Evolutionary conservation across 805 yeast genomes (phyloP), one percentile per base, ranked within the genome.

Genomic region (Kuraishia capsulata): DNA sequence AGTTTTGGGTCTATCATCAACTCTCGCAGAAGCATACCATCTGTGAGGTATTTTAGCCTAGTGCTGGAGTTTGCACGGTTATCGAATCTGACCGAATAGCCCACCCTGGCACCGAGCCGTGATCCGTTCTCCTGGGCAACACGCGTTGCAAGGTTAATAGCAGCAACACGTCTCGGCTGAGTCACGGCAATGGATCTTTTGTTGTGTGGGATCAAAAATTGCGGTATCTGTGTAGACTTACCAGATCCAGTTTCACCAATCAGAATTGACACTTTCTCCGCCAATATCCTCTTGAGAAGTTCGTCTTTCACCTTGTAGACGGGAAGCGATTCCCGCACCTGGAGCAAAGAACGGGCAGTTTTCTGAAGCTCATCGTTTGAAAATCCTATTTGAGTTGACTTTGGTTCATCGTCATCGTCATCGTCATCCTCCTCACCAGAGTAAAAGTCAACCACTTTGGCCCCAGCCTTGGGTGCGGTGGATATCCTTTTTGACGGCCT

Each of bases 191-290:
- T 78, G 20, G 71, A 66, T 42, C 75, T 76, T 16, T 60, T 57
- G 28, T 59, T 53, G 35, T 62, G 59, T 1, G 75, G 71, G 60
- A 84, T 73, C n/a, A 90, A 54, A 46, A 90, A 81, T 54, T 90
- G 97, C 0, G 98, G 97, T 35, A 90, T 79, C 62, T 90, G 98
- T 0, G 98, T 90, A 3, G 97, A 89, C 55, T 90, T 90, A 66
- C 97, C 97, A 5, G 96, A 86, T 60, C 98, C 98, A 0, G 98
- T 90, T 54, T 90, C 97, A 60, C 97, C 97, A 53, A 92, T 83
- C 16, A 90, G 67, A 1, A 90, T 76, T 0, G 89, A 77, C 4
- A 88, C 94, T 44, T 72, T 78, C 49, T 80, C 73, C 9, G 61
- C 43, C 3, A 60, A 41, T 2, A 90, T 52, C 44, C 76, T 73